Percentiles rank a stretch among this genome's conserved stretches.
Evolutionary conservation across 129 eudicot genomes (phyloP).

Genomic region (Flaveria trinervia): DNA sequence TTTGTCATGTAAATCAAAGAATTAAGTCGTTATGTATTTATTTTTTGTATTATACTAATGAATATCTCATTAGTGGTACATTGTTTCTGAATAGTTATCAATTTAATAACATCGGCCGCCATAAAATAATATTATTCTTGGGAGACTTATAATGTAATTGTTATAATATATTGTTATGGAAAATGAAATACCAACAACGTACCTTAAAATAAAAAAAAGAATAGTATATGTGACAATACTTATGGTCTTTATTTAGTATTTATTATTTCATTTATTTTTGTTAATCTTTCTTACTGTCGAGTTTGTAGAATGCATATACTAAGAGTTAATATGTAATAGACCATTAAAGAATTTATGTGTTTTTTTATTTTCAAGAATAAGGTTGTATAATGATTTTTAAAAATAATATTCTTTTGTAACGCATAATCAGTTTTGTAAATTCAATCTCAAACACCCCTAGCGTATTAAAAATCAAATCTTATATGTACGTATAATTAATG

Average conservation of each 20-base stretch:
- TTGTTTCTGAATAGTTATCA: neutral
- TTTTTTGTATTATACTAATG: neutral
- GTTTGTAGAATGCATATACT: neutral
- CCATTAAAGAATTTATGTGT: neutral
- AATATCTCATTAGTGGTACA: neutral
- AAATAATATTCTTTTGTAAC: neutral
- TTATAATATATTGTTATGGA: neutral
- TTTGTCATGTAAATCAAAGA: too few species aligned
- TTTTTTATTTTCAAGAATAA: neutral
- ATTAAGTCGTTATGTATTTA: too few species aligned
- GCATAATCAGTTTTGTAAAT: neutral
- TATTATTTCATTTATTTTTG: neutral
- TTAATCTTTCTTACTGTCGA: neutral
- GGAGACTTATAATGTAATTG: neutral
- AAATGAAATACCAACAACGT: neutral
- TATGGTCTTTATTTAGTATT: neutral
- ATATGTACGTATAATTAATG: too few species aligned
- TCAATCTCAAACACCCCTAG: neutral
- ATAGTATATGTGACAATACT: neutral
- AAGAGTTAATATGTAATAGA: neutral
- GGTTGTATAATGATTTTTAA: neutral
- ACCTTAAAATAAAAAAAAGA: neutral
- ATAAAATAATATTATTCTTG: neutral
- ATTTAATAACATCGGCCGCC: neutral
- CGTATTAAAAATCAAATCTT: neutral